These are phyloP conservation scores for Amauroascus niger DNA, from an alignment of 2,329 filamentous ascomycete species.

Conservation along the genomic window DNA sequence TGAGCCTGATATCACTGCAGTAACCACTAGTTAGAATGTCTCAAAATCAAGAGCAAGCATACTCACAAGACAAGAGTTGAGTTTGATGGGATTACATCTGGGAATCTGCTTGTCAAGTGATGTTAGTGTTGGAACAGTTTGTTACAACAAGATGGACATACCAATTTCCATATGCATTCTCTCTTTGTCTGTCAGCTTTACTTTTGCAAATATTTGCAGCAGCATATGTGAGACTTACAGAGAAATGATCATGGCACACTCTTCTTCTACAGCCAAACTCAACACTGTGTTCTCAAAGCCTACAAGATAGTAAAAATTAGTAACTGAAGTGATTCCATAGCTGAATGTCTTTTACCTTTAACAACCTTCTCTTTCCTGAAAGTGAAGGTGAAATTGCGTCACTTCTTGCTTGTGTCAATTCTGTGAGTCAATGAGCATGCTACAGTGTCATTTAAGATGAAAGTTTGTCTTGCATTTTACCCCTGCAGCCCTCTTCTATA, in stretches of 20 bases:
- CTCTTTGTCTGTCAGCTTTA: not conserved
- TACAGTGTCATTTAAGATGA: not conserved
- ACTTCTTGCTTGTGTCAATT: not conserved
- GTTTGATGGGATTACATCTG: not conserved
- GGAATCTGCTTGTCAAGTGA: not conserved
- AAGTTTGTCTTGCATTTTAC: not conserved
- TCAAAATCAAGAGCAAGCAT: not conserved
- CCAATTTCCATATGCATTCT: not conserved
- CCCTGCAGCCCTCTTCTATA: not conserved
- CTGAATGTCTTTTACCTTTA: not conserved
- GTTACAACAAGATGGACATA: not conserved
- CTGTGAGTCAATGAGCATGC: not conserved
- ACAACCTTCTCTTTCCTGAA: not conserved
- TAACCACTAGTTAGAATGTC: not conserved
- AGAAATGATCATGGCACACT: not conserved
- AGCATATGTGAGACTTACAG: not conserved
- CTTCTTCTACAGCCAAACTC: not conserved
- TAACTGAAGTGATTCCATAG: not conserved
- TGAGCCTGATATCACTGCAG: conserved; percentile 1
- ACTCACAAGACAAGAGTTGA: conserved; percentile 2
- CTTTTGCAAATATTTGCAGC: not conserved
- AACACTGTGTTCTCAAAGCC: not conserved
- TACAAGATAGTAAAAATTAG: not conserved
- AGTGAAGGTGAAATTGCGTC: not conserved
- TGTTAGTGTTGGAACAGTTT: not conserved